Conservation (phyloP, 257 asterid species). For the Nicotiana paniculata region DNA sequence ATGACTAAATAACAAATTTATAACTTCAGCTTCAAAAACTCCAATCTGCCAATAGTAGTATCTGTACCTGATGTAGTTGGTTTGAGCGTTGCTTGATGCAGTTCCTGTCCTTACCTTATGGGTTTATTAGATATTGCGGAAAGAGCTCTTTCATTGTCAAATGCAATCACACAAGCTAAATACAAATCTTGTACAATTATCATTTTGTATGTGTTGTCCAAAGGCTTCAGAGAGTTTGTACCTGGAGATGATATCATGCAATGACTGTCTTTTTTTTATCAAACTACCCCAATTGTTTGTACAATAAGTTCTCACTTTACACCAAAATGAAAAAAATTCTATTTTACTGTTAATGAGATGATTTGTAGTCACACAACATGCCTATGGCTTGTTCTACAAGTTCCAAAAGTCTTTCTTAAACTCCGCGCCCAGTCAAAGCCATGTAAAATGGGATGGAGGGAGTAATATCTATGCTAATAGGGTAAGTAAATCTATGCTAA, state of each 20-base stretch:
- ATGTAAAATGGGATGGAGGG: no score
- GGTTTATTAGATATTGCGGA: neutral
- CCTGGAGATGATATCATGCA: constrained; percentile 1
- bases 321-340: neutral
- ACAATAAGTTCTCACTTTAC: neutral
- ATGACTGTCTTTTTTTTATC: neutral
- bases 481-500: no score
- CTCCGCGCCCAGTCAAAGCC: no score
- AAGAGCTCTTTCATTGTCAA: neutral
- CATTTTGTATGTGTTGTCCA: neutral
- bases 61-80: neutral
- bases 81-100: neutral
- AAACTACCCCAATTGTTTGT: neutral
- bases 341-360: no score
- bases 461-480: no score
- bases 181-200: neutral
- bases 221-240: neutral
- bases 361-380: no score
- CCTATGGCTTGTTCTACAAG: no score
- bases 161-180: neutral
- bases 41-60: neutral
- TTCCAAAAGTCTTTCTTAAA: no score
- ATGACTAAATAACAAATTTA: neutral
- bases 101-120: neutral
- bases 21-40: neutral